Percentiles rank a stretch among this genome's conserved stretches.
These are phyloP conservation scores for Beta corolliflora DNA, from an alignment of 179 eudicot species.

Conservation along the genomic window DNA sequence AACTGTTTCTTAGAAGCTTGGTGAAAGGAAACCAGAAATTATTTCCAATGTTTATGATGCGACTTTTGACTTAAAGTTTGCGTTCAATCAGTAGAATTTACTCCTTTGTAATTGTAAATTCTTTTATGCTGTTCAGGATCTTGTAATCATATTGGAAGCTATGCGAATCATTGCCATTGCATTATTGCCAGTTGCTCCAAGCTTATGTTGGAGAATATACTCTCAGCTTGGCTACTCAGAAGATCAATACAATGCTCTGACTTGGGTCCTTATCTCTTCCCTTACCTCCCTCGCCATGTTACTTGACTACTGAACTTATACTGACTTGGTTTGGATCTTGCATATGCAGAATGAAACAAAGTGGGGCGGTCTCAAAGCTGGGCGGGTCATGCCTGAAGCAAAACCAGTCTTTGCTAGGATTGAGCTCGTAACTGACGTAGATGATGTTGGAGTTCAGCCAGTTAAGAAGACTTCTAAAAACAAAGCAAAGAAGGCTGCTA, in stretches of 20 bases:
- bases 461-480: constrained; percentile 55
- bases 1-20: background rate
- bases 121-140: constrained; percentile 56
- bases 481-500: constrained; percentile 55
- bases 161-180: constrained; percentile 93
- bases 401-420: constrained; percentile 86
- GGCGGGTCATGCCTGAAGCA: constrained; percentile 78
- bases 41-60: background rate
- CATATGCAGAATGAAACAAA: constrained; percentile 66
- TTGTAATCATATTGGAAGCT: constrained; percentile 83
- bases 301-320: background rate
- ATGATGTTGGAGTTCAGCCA: constrained; percentile 31
- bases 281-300: background rate
- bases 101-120: background rate
- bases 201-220: constrained; percentile 74
- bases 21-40: background rate
- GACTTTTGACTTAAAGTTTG: background rate
- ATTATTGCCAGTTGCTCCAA: constrained; percentile 78
- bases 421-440: constrained; percentile 49
- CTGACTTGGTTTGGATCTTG: constrained; percentile 15
- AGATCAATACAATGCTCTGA: constrained; percentile 61
- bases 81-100: background rate
- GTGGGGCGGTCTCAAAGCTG: constrained; percentile 95
- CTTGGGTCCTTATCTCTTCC: constrained; percentile 64
- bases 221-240: constrained; percentile 90